Evolutionary conservation across 108 stramenopile species (phyloP), one percentile per base, ranked within the genome.

Genomic region (Hondaea fermentalgiana): DNA sequence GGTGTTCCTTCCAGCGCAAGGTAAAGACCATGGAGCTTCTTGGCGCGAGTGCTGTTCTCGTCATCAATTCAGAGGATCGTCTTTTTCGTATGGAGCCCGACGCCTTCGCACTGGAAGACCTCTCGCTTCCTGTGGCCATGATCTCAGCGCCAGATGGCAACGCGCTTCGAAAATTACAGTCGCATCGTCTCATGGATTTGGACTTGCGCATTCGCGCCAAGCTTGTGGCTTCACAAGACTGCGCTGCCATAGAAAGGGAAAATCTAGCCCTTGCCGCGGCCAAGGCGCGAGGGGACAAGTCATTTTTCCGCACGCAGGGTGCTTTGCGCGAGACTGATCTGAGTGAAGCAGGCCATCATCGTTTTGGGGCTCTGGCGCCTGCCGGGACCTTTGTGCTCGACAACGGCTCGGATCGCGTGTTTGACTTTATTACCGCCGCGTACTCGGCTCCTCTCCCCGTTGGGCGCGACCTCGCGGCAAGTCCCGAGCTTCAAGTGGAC

Each of bases 1-100:
- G 88, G 25, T 91, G 91, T 55, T 90, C 90, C 14, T 91, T 91
- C 90, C 83, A 72, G 87, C 88, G 88, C 87, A 91, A 91, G 58
- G 90, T 89, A 5, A 69, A 87, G 72, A 88, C 55, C 5, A 71
- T 88, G 47, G 72, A 89, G 90, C 87, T 49, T 14, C 87, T 60
- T 1, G 88, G 90, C 5, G 91, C 91, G 6, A 4, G 44, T 19
- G 90, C 88, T 17, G 88, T 91, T 35, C 72, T 91, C 28, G 51
- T 91, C 23, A 49, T 88, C 51, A 91, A 91, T 69, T 88, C 42
- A 6, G 76, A 83, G 51, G 76, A 83, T 53, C 45, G 49, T 3
- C 49, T 83, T 23, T 83, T 83, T 3, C 76, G 51, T 17, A 83
- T 83, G 76, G 49, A 53, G 12, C 76, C 19, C 12, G 76, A 83